phyloP scores from a whole-genome alignment of 2,329 filamentous ascomycete species.

The Trichocomaceae sp. region DNA sequence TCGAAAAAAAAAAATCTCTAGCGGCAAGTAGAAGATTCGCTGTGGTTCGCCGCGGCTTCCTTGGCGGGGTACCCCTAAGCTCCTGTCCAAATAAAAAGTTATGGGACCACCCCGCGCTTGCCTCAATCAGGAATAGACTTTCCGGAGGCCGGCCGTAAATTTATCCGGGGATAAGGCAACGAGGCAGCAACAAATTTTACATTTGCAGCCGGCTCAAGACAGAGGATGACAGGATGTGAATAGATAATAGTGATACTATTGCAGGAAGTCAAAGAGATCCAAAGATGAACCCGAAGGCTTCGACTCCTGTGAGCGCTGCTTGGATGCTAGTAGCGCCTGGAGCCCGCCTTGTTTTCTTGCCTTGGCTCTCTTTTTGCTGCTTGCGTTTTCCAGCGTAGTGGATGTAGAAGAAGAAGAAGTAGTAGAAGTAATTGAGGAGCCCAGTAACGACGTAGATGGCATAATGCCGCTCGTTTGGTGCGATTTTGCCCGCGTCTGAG shows the following conservation, averaged over 20 bases:
- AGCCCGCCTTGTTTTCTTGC: slow-evolving; percentile 49
- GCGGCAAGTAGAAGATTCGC: slow-evolving; percentile 13
- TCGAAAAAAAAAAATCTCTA: slow-evolving; percentile 13
- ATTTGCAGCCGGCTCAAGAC: no score
- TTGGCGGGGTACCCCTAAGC: slow-evolving; percentile 2
- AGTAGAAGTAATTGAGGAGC: slow-evolving; percentile 11
- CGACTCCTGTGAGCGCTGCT: slow-evolving; percentile 25
- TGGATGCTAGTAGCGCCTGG: slow-evolving; percentile 47
- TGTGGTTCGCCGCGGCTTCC: slow-evolving; percentile 14
- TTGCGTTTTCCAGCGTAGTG: slow-evolving; percentile 33
- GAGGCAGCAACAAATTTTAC: slow-evolving; percentile 15
- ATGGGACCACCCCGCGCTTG: slow-evolving; percentile 24
- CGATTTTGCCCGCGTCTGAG: slow-evolving; percentile 15
- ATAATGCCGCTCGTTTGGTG: slow-evolving; percentile 14
- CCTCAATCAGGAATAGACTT: slow-evolving; percentile 13
- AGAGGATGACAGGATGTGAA: no score
- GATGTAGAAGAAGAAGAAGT: slow-evolving; percentile 12
- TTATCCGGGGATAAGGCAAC: slow-evolving; percentile 13
- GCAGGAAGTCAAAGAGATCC: slow-evolving; percentile 50
- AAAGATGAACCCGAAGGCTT: slow-evolving; percentile 29
- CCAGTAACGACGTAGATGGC: slow-evolving; percentile 12
- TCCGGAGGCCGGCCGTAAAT: slow-evolving; percentile 16
- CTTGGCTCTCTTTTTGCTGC: slow-evolving; percentile 52
- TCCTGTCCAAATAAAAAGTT: neutral
- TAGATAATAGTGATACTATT: no score